Evolutionary conservation across 116 monocot genomes (phyloP), one percentile per base, ranked within the genome.

Genomic region (Zostera marina): DNA sequence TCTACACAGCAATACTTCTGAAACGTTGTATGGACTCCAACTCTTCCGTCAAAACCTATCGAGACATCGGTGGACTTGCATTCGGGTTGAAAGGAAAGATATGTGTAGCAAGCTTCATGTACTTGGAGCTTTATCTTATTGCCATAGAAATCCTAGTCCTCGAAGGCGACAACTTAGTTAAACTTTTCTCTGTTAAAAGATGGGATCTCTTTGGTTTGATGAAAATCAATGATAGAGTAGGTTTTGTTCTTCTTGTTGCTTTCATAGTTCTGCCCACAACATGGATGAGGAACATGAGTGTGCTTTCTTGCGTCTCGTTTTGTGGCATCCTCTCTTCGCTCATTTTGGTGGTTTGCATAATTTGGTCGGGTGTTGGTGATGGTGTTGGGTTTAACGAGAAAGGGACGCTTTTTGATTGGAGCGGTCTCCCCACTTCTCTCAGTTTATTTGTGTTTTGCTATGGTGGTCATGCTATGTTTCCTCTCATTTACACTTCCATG

Each of bases 361-460:
- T 81, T 7, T 88, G 77, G 72, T 56, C 58, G 22, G 88, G 74
- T 26, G 64, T 63, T 43, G 78, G 66, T 44, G 75, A 71, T 0
- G n/a, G n/a, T n/a, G 73, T 88, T 39, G 88, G 84, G 5, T 93
- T 93, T 58, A 72, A 73, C 53, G 73, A 75, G 59, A 68, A 52
- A 55, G 81, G 88, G 16, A 58, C 25, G 16, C 9, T 62, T 3
- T 2, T 87, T 2, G 62, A 72, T 12, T 73, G 56, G 76, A 48
- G 55, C 13, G 88, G 93, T 14, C 49, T 93, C 0, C 81, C 88
- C 0, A 84, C 79, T 41, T 70, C 93, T 13, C n/a, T 77, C 8
- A 77, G 93, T 56, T 56, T 93, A 15, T 93, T 67, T 49, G 78
- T 84, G 2, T 93, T 93, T 58, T 93, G 84, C 54, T 92, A 74